Conservation (phyloP, 2,329 filamentous ascomycete species). For the Cladophialophora psammophila region DNA sequence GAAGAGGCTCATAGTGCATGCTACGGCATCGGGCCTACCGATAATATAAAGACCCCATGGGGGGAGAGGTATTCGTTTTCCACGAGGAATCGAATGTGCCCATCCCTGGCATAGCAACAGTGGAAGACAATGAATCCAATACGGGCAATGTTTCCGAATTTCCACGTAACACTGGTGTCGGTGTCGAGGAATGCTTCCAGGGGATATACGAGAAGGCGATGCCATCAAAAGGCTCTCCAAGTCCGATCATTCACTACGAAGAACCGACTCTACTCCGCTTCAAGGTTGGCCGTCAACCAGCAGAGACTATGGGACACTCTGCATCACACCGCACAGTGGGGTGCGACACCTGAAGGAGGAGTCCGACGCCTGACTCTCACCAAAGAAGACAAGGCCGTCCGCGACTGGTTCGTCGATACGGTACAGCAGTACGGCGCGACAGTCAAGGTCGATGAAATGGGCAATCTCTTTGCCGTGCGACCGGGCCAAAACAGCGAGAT, state of each 20-base stretch:
- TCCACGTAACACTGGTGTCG: not conserved
- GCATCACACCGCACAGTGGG: conserved; percentile 17
- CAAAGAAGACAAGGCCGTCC: conserved; percentile 72
- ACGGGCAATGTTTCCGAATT: not conserved
- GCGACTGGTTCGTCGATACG: conserved; percentile 76
- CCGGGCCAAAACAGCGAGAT: conserved; percentile 65
- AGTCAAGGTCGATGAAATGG: conserved; percentile 75
- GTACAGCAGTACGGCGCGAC: conserved; percentile 70
- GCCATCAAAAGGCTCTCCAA: not conserved
- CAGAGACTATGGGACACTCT: conserved; percentile 14
- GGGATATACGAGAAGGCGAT: not conserved
- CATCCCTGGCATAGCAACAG: not conserved
- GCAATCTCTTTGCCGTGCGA: conserved; percentile 78
- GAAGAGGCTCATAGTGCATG: not conserved
- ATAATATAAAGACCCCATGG: not conserved
- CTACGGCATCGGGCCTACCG: not conserved
- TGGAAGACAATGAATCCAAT: not conserved
- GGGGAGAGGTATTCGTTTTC: not conserved
- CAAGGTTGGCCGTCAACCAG: conserved; percentile 10
- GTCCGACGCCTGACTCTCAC: conserved; percentile 70
- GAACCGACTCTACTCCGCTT: not conserved
- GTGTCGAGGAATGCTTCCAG: not conserved
- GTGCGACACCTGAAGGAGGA: conserved; percentile 8
- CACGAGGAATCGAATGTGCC: not conserved
- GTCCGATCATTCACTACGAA: not conserved